These are phyloP conservation scores for Penicillium sp. DNA, from an alignment of 2,329 filamentous ascomycete species.

Conservation along the genomic window DNA sequence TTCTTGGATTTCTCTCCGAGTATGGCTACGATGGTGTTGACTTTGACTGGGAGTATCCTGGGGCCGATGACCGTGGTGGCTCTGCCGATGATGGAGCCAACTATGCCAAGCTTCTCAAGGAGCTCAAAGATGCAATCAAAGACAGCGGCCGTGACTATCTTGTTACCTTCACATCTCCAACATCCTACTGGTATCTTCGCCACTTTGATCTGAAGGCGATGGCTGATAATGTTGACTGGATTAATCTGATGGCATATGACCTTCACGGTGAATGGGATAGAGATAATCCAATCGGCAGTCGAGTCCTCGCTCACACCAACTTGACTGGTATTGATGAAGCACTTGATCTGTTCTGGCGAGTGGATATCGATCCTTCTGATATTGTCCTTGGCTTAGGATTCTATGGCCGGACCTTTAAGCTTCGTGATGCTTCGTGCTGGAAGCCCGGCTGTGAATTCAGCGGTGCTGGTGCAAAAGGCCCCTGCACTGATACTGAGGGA, in stretches of 20 bases:
- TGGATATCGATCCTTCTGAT: conserved; percentile 26
- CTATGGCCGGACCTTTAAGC: background rate
- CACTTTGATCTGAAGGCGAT: conserved; percentile 23
- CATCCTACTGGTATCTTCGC: conserved; percentile 29
- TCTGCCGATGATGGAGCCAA: conserved; percentile 34
- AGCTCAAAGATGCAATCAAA: background rate
- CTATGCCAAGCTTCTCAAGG: conserved; percentile 22
- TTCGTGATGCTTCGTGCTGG: background rate
- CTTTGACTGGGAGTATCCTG: conserved; percentile 47
- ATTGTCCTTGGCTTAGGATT: background rate
- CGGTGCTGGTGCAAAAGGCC: background rate
- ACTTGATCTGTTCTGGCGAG: conserved; percentile 17
- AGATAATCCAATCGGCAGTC: conserved; percentile 5
- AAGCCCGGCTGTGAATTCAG: background rate
- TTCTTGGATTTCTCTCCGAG: conserved; percentile 40
- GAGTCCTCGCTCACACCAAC: conserved; percentile 11
- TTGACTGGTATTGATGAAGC: conserved; percentile 33
- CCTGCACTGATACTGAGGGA: background rate
- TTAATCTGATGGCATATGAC: conserved; percentile 31
- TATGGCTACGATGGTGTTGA: conserved; percentile 49
- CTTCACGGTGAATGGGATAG: conserved; percentile 19
- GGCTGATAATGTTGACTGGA: conserved; percentile 19
- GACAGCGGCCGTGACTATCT: too few relatives aligned
- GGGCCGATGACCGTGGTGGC: conserved; percentile 41
- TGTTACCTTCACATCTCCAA: conserved; percentile 16